Base-by-base conservation (phyloP, 306 rosid genomes). In the Delonix regia region DNA sequence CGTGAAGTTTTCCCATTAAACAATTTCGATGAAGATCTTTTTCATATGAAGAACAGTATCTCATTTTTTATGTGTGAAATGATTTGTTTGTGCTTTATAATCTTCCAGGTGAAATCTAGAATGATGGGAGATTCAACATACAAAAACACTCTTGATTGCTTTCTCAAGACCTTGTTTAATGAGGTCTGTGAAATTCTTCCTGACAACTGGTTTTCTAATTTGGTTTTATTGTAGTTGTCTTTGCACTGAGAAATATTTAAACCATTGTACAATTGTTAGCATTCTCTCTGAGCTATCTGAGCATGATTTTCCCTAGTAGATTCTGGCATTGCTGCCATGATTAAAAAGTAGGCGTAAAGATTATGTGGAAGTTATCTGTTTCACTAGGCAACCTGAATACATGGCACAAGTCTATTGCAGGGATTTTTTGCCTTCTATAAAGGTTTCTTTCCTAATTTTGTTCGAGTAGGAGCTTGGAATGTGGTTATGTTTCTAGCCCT, bases 91-190 rank as follows among this genome's bases (percentile, higher is more conserved):
- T 81, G 76, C 71, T 60, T 60, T 79, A 75, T 45, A 77, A 80
- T 83, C 74, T 83, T 84, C 71, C 87, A 96, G 98, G 93, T 96
- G 66, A 96, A 96, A 85, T 96, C 97, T 64, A 89, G 99, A 88
- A 96, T 96, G 99, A 96, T 96, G 99, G 99, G 99, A 73, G 99
- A 96, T 85, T 79, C 96, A 57, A 86, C 87, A 66, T 96, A 93
- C 89, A 96, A 91, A 88, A 93, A 72, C 78, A 91, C 99, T 9
- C 39, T 96, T 15, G 99, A 96, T 30, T 96, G 99, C 84, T 90
- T 96, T 74, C 53, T 96, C 82, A 96, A 93, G 88, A 96, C 99
- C 59, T 84, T 77, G 80, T 74, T 86, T 83, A 88, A 79, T 28
- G 99, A 96, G 99, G 99, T 96, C 75, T 63, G 88, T 71, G 74